Evolutionary conservation across 139 green algal species (phyloP).

Genomic region (Yamagishiella unicocca): DNA sequence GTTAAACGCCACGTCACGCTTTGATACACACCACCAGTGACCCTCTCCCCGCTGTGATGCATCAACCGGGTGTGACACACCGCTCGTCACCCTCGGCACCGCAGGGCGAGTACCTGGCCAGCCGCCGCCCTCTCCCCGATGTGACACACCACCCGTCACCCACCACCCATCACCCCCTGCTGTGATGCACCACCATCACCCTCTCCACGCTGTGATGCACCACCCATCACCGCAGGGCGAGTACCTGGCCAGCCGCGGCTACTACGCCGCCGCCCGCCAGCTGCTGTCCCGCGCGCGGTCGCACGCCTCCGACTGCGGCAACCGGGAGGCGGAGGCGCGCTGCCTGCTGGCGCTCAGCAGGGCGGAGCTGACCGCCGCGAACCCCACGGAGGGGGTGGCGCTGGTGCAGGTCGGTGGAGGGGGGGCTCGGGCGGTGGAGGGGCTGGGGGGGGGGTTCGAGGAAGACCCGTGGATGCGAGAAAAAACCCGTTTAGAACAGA

Average conservation of each 20-base stretch:
- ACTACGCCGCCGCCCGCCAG: conserved; percentile 51
- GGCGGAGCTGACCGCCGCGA: conserved; percentile 35
- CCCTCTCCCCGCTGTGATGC: not conserved
- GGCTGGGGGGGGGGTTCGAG: no score
- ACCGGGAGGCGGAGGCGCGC: conserved; percentile 55
- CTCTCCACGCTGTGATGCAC: not conserved
- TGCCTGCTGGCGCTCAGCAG: conserved; percentile 44
- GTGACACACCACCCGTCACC: no score
- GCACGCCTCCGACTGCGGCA: conserved; percentile 42
- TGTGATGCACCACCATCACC: not conserved
- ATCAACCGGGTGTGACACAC: not conserved
- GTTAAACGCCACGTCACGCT: no score
- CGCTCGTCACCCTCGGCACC: not conserved
- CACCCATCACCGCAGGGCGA: not conserved
- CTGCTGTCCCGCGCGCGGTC: conserved; percentile 45
- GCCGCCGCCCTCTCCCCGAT: no score
- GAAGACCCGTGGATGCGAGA: no score
- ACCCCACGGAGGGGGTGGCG: conserved; percentile 43
- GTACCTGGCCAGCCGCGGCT: conserved; percentile 47
- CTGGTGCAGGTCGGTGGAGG: conserved; percentile 48
- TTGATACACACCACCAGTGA: no score
- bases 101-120: conserved; percentile 43
- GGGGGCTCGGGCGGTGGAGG: no score
- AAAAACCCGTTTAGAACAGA: no score
- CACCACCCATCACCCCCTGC: not conserved